A percentile compares a stretch with the other conserved stretches of the same genome.
Evolutionary conservation across 805 yeast species (phyloP).

Genomic region (Lipomyces orientalis): DNA sequence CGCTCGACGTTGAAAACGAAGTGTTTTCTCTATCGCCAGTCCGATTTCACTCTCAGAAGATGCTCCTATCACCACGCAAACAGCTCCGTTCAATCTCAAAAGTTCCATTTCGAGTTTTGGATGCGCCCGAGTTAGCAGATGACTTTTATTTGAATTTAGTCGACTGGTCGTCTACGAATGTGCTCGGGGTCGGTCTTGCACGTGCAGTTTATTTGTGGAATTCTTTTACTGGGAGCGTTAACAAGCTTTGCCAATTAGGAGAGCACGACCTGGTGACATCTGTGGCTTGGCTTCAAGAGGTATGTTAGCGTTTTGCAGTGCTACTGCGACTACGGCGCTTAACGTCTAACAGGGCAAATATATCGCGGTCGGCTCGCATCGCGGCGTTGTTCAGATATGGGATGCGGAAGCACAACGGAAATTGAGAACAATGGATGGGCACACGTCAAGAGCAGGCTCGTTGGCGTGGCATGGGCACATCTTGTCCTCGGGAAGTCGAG

Average conservation of each 20-base stretch:
- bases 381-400: slow-evolving; percentile 93
- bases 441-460: slow-evolving; percentile 75
- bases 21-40: slow-evolving; percentile 85
- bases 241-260: slow-evolving; percentile 75
- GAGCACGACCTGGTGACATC: slow-evolving; percentile 77
- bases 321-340: not conserved
- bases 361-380: slow-evolving; percentile 86
- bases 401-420: slow-evolving; percentile 84
- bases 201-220: slow-evolving; percentile 90
- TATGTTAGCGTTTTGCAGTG: not conserved
- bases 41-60: slow-evolving; percentile 80
- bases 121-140: slow-evolving; percentile 94
- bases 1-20: slow-evolving; percentile 66
- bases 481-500: slow-evolving; percentile 85
- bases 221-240: slow-evolving; percentile 81
- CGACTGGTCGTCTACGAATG: slow-evolving; percentile 93
- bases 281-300: slow-evolving; percentile 86
- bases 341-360: slow-evolving; percentile 67
- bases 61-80: slow-evolving; percentile 81
- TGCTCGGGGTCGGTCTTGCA: slow-evolving; percentile 88
- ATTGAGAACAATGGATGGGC: slow-evolving; percentile 91
- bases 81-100: slow-evolving; percentile 77
- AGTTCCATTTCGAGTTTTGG: slow-evolving; percentile 90
- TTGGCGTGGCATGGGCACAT: slow-evolving; percentile 94
- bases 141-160: slow-evolving; percentile 90